Base-by-base conservation (phyloP, 2,329 filamentous ascomycete genomes). In the Fusarium udum region DNA sequence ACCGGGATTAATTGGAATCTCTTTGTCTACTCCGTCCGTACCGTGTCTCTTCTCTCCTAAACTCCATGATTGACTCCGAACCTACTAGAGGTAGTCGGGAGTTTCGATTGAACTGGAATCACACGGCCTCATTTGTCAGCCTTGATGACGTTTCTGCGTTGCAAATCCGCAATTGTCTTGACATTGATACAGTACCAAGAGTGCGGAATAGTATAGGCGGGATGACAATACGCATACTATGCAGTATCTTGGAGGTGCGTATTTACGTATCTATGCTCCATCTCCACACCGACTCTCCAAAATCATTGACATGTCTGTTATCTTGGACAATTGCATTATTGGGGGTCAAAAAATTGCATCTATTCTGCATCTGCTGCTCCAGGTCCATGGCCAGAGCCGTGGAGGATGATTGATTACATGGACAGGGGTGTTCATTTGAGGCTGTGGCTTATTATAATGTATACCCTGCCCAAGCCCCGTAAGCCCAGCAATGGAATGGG, bases 371-470 rank as follows among this genome's bases (percentile, higher is more conserved):
- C 31, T 40, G 26, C 40, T 55, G 45, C 26, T 48, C 52, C 39
- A 57, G 32, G 22, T 49, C 60, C 67, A 37, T 71, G 68, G 68
- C 18, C 45, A 61, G 31, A 55, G 40, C 68, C 67, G 40, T 67
- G 68, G 36, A 68, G 26, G 24, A 68, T 31, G 22, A 45, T 26
- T 26, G 56, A 61, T 56, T 60, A 51, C 69, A 72, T 49, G 66
- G 36, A 62, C 58, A 66, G 52, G 67, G 67, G 63, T 51, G 45
- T 58, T 52, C 49, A n/a, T 53, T 68, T 59, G 71, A 56, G 73
- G 73, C 73, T 75, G 73, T 75, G 73, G 73, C 73, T 75, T 69
- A 75, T 59, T 63, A 51, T 37, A 59, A 51, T 61, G 63, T 65
- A 39, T 64, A 60, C 66, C 68, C 43, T 74, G 52, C 28, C 68